Conservation (phyloP, 257 asterid species). For the Solanum piurae region DNA sequence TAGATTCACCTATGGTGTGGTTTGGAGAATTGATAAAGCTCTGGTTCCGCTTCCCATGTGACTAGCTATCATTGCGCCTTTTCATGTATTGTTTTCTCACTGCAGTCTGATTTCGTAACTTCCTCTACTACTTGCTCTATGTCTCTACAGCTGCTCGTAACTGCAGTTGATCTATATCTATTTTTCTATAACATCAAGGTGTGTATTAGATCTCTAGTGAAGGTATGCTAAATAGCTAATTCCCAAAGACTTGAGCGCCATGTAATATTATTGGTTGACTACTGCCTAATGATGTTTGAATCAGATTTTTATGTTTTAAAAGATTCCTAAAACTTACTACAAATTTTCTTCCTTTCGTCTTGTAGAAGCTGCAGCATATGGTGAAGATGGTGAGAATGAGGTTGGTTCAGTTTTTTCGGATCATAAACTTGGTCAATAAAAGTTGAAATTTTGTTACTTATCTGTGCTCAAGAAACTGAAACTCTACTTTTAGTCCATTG, state of each 20-base stretch:
- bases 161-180: slow-evolving; percentile 2
- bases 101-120: background rate
- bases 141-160: background rate
- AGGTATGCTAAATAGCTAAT: background rate
- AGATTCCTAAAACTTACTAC: background rate
- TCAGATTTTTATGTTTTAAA: background rate
- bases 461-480: background rate
- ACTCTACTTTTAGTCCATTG: slow-evolving; percentile 26
- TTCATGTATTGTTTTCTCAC: background rate
- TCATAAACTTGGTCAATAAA: background rate
- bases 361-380: slow-evolving; percentile 75
- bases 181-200: background rate
- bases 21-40: background rate
- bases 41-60: background rate
- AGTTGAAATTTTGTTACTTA: background rate
- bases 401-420: slow-evolving; percentile 5
- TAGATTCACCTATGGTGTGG: background rate
- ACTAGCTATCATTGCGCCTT: background rate
- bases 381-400: slow-evolving; percentile 32
- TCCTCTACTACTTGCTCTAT: background rate
- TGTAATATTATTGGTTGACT: background rate
- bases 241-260: background rate
- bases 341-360: background rate
- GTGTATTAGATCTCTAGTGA: background rate
- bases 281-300: background rate